Conservation (phyloP, 176 grass and related monocot species). For the Ensete glaucum region DNA sequence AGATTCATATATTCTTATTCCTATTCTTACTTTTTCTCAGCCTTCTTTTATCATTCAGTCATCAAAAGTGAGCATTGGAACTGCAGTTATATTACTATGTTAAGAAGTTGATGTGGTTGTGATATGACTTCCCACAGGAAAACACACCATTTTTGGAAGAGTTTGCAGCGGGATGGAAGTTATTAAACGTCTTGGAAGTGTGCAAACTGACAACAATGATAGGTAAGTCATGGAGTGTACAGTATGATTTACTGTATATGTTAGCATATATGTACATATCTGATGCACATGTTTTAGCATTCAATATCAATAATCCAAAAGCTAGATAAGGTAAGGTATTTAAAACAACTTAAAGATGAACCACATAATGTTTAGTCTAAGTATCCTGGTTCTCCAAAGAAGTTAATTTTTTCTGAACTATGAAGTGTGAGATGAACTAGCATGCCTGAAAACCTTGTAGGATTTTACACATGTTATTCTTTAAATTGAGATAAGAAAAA, state of each 20-base stretch:
- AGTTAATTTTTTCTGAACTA: neutral
- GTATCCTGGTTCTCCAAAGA: neutral
- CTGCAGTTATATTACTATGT: no score
- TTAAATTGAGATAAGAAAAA: neutral
- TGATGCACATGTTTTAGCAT: neutral
- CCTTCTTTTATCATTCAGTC: no score
- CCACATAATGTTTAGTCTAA: no score
- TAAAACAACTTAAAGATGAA: no score
- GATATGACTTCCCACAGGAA: conserved; percentile 34
- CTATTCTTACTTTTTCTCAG: no score
- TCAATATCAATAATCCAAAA: neutral
- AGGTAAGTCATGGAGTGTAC: conserved; percentile 27
- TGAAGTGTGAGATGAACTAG: no score
- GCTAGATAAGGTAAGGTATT: neutral
- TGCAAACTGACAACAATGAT: conserved; percentile 92
- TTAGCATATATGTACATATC: neutral
- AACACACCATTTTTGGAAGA: conserved; percentile 97
- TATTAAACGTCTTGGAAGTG: conserved; percentile 82
- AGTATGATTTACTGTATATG: neutral
- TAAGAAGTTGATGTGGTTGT: neutral
- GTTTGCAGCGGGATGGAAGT: conserved; percentile 87
- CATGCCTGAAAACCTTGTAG: no score
- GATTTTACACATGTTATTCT: neutral
- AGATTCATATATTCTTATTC: no score
- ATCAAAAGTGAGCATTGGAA: no score